phyloP scores from a whole-genome alignment of 306 rosid genomes.

The Vachellia collinsii region DNA sequence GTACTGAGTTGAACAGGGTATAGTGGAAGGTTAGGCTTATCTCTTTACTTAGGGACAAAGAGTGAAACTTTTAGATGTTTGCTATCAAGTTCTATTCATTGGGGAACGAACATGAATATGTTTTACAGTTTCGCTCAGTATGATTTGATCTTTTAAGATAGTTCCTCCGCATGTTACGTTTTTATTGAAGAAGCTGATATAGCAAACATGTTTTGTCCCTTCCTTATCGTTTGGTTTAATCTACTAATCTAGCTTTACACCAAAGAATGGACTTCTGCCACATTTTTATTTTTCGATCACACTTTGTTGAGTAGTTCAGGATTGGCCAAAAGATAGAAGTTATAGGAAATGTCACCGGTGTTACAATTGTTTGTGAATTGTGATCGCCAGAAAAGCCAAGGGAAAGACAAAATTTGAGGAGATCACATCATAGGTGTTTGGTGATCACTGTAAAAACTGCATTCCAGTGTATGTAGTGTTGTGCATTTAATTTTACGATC shows the following conservation, averaged over 20 bases:
- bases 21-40: conserved; percentile 34
- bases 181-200: neutral
- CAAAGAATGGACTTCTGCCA: neutral
- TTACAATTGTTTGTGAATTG: neutral
- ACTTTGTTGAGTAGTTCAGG: neutral
- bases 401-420: neutral
- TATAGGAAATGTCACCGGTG: neutral
- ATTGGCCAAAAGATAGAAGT: neutral
- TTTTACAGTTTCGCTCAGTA: neutral
- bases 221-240: neutral
- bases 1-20: conserved; percentile 74
- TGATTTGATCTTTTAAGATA: neutral
- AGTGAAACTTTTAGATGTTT: neutral
- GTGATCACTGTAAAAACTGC: neutral
- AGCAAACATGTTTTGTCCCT: neutral
- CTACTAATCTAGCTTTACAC: neutral
- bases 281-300: neutral
- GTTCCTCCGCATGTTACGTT: conserved; percentile 2
- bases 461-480: neutral
- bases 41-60: neutral
- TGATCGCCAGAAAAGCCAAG: neutral
- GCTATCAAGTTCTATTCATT: neutral
- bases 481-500: neutral
- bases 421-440: neutral
- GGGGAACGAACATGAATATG: neutral